phyloP scores from a whole-genome alignment of 352 stramenopile species.

The Globisporangium radiosum region DNA sequence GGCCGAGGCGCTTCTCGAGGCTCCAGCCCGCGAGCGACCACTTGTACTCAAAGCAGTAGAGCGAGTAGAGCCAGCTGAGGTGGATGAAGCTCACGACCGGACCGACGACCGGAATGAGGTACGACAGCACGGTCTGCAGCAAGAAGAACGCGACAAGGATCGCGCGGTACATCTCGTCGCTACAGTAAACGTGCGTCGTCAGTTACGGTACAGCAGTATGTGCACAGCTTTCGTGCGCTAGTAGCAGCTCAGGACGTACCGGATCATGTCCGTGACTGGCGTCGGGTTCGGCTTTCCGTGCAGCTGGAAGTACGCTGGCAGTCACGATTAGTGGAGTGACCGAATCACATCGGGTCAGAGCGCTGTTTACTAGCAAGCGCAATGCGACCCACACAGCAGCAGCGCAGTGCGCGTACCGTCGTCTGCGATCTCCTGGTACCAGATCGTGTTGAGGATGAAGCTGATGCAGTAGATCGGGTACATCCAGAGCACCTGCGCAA shows the following conservation, averaged over 20 bases:
- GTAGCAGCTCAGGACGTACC: conserved; percentile 24
- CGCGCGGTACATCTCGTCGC: conserved; percentile 80
- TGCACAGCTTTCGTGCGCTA: not conserved
- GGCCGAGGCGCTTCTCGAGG: conserved; percentile 64
- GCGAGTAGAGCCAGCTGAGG: conserved; percentile 83
- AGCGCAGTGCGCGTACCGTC: conserved; percentile 41
- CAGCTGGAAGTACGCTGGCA: conserved; percentile 66
- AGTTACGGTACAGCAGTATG: too few species aligned
- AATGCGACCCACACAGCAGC: not conserved
- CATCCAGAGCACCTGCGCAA: conserved; percentile 62
- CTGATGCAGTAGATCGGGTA: conserved; percentile 90
- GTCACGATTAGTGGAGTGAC: too few species aligned
- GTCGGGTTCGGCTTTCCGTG: conserved; percentile 74
- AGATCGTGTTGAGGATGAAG: conserved; percentile 90
- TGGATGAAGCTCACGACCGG: conserved; percentile 78
- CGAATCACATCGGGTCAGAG: not conserved
- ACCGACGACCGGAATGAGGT: conserved; percentile 70
- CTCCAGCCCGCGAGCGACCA: conserved; percentile 85
- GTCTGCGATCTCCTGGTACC: conserved; percentile 88
- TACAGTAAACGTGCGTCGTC: conserved; percentile 7
- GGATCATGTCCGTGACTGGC: conserved; percentile 82
- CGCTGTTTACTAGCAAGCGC: not conserved
- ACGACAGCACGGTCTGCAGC: conserved; percentile 78
- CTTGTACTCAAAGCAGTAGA: conserved; percentile 91
- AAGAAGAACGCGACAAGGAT: conserved; percentile 86